Evolutionary conservation across 345 rosid genomes (phyloP).

Genomic region (Arabidopsis thaliana): TAIR10.1 NC_003071.7:10340501-10341000

Average conservation of each 20-base stretch:
- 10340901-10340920: conserved; percentile 78
- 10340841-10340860: conserved; percentile 42
- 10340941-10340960: conserved; percentile 55
- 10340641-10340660: conserved; percentile 35
- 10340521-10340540: conserved; percentile 43
- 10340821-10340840: conserved; percentile 35
- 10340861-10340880: conserved; percentile 20
- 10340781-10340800: conserved; percentile 41
- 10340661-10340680: conserved; percentile 48
- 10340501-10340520: conserved; percentile 41
- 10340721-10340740: conserved; percentile 42
- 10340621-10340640: conserved; percentile 47
- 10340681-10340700: conserved; percentile 50
- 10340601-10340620: conserved; percentile 43
- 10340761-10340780: conserved; percentile 32
- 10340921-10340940: conserved; percentile 60
- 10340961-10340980: conserved; percentile 75
- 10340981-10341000: conserved; percentile 90
- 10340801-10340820: conserved; percentile 52
- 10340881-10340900: conserved; percentile 38
- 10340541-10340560: conserved; percentile 35
- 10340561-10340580: conserved; percentile 28
- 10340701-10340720: conserved; percentile 50
- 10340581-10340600: conserved; percentile 35
- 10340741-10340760: conserved; percentile 36